Base-by-base conservation (phyloP, 371 early-diverging fungal genomes). In the Apophysomyces ossiformis region DNA sequence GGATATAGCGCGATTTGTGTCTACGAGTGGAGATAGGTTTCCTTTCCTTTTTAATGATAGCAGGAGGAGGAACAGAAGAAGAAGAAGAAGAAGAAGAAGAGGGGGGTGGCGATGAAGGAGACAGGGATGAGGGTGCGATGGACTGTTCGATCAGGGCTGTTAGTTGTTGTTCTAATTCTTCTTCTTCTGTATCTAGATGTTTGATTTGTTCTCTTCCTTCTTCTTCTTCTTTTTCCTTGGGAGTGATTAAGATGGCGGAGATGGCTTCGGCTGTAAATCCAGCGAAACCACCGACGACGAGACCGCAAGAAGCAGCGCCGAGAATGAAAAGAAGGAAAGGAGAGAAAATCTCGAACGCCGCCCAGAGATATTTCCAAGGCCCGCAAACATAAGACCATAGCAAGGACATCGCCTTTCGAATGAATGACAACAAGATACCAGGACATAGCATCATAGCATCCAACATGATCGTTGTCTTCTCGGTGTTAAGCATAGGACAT, bases 211-310 rank as follows among this genome's bases (percentile, higher is more conserved):
- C 32, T 26, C 32, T 26, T 2, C 1, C 32, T 26, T 21, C 1
- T 21, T 26, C 32, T 26, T 26, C 26, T 26, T 26, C 2, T 26
- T 26, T 26, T 26, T 26, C 32, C 32, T 26, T 26, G 32, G 32
- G 32, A 26, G 2, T 65, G n/a, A 79, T 64, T 5, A 79, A 41
- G 12, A 78, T 35, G 1, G 80, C 67, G 5, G 78, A 72, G 26
- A 73, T 61, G 0, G 76, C 78, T 65, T 82, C 83, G 2, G 75
- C 70, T 26, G 75, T 75, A 61, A 82, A 79, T n/a, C 83, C 83
- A n/a, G 78, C 80, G 63, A 73, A 82, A 2, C 76, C 78, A 37
- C 83, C 83, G 45, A 82, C 79, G 35, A 79, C 39, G 1, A 76
- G 15, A 16, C 83, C 83, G 60, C 78, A 82, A 21, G 57, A 63